Base-by-base conservation (phyloP, 805 yeast species). In the Starmerella floricola region DNA sequence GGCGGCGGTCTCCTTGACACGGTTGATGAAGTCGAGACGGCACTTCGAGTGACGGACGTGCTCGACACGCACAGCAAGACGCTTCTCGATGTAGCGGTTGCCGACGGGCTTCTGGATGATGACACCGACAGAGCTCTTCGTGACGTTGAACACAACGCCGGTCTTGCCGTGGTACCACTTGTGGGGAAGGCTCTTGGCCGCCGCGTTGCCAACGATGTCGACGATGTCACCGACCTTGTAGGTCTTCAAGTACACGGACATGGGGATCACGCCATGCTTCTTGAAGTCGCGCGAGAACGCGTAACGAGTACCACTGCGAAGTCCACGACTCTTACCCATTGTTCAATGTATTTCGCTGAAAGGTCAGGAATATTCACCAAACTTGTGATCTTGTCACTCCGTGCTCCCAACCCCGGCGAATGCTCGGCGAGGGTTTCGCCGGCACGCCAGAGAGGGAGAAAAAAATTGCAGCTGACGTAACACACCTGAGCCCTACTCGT, bases 151-250 rank as follows among this genome's bases (percentile, higher is more conserved):
- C 57, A 91, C 78, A 62, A 91, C 84, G 80, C 98, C 98, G 58
- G 98, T 91, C 80, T 87, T 91, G 74, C 98, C 98, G 79, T 91
- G 96, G 95, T 91, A 91, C 82, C 76, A 87, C 78, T 91, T 91
- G 86, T 85, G 95, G 70, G 98, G 98, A 95, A 91, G 85, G 84
- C 97, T 96, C 81, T 88, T 87, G 71, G 91, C 97, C 59, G 98
- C 77, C 78, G 95, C 95, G 70, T 91, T 91, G 71, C 93, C 98
- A 76, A 84, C 88, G 78, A 91, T 87, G 73, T 91, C 98, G 65
- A 91, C 98, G 63, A 91, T 88, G 72, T 91, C 98, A 66, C 98
- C 98, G 63, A 91, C 96, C 73, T 78, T 86, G 94, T 91, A 91
- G 67, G 78, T 73, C 81, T 84, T 86, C 76, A 91, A 73, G 91